These are phyloP conservation scores for Botrytis medusae DNA, from an alignment of 2,329 filamentous ascomycete species.

Conservation along the genomic window DNA sequence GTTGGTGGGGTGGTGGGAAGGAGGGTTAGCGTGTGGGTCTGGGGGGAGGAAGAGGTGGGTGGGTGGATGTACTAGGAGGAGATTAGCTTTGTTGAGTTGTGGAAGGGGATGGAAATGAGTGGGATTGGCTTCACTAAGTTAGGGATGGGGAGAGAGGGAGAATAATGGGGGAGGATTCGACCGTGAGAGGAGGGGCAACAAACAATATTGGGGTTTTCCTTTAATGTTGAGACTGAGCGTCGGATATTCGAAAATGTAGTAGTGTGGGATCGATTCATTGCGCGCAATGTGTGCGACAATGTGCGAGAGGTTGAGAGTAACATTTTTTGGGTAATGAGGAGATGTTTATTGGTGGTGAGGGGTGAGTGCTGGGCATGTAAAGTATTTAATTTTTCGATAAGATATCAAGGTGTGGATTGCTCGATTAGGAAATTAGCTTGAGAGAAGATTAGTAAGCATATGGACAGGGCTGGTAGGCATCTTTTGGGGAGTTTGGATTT, in stretches of 20 bases:
- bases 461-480: not conserved
- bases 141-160: not conserved
- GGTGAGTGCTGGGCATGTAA: not conserved
- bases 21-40: slow-evolving; percentile 57
- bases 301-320: not conserved
- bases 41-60: slow-evolving; percentile 42
- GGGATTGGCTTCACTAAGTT: not conserved
- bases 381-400: slow-evolving; percentile 3
- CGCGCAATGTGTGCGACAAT: not conserved
- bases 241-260: not conserved
- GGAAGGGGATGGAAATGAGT: not conserved
- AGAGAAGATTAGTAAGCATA: not conserved
- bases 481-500: not conserved
- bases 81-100: slow-evolving; percentile 5
- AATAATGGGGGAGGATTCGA: not conserved
- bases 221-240: slow-evolving; percentile 33
- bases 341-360: not conserved
- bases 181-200: not conserved
- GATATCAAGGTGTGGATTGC: not conserved
- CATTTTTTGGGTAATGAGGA: slow-evolving; percentile 1
- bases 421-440: slow-evolving; percentile 19
- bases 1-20: slow-evolving; percentile 59
- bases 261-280: not conserved
- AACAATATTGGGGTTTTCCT: slow-evolving; percentile 39
- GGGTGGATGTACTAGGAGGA: slow-evolving; percentile 57